phyloP scores from a whole-genome alignment of 441 rosid genomes.

The Populus trichocarpa region DNA sequence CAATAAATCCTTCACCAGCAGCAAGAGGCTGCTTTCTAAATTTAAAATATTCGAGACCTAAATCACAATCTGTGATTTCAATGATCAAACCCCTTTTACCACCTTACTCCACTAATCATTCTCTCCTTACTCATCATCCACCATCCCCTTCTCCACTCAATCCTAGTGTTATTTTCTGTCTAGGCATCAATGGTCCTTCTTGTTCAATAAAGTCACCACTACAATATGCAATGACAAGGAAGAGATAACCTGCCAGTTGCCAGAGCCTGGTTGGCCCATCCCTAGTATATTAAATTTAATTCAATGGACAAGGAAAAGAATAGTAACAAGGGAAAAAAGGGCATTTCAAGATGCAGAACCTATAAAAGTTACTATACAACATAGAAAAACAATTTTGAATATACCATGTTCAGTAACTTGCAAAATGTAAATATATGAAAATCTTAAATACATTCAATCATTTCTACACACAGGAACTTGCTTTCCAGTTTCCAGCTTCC shows the following conservation, averaged over 20 bases:
- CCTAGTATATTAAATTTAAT: not conserved
- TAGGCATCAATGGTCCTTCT: too few species aligned
- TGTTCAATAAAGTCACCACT: too few species aligned
- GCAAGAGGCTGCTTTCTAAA: too few species aligned
- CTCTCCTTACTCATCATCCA: too few species aligned
- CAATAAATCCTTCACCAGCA: too few species aligned
- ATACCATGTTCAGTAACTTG: not conserved
- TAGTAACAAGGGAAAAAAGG: not conserved
- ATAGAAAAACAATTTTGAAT: not conserved
- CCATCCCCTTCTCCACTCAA: too few species aligned
- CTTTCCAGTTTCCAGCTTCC: not conserved
- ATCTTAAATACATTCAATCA: not conserved
- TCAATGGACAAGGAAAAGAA: not conserved
- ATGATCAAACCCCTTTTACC: too few species aligned
- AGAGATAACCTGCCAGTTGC: not conserved
- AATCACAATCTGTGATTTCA: too few species aligned
- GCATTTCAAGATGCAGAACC: not conserved
- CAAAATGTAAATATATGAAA: not conserved
- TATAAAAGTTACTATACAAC: not conserved
- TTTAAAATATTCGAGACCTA: too few species aligned
- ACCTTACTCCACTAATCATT: too few species aligned
- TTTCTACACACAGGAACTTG: not conserved
- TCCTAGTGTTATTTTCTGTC: too few species aligned
- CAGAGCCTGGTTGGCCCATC: not conserved
- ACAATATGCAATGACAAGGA: too few species aligned